phyloP scores from a whole-genome alignment of 139 green algal genomes.

The Coelastrella sp. region DNA sequence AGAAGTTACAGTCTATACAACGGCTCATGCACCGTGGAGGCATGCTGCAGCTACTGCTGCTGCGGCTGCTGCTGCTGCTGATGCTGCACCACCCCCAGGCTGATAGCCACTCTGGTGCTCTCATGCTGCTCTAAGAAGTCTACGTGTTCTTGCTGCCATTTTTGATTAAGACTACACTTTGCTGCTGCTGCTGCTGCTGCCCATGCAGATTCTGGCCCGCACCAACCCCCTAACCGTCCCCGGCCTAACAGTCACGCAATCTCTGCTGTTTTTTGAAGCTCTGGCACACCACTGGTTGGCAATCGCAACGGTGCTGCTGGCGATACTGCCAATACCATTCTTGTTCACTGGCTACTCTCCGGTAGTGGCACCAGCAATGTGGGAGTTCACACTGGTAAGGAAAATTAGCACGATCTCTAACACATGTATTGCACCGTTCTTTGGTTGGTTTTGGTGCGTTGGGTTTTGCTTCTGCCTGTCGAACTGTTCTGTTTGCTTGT shows the following conservation, averaged over 20 bases:
- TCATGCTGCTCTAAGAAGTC: no score
- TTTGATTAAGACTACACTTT: not conserved
- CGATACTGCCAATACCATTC: conserved; percentile 24
- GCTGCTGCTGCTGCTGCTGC: not conserved
- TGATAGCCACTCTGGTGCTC: no score
- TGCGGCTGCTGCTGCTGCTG: not conserved
- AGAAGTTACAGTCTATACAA: no score
- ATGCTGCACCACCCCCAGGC: no score
- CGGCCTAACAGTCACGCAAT: not conserved
- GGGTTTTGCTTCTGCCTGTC: no score
- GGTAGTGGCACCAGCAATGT: conserved; percentile 15
- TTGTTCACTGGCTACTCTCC: conserved; percentile 31
- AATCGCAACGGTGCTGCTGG: not conserved
- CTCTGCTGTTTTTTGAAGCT: conserved; percentile 35
- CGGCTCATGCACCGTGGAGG: no score
- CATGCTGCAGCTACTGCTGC: not conserved
- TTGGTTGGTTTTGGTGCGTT: not conserved
- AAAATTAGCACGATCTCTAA: no score
- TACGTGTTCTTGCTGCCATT: no score
- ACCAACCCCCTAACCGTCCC: conserved; percentile 22
- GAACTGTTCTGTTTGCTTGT: no score
- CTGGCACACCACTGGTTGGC: conserved; percentile 17
- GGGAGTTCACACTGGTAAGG: conserved; percentile 23
- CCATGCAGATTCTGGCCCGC: conserved; percentile 6
- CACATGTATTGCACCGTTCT: not conserved